phyloP scores from a whole-genome alignment of 2,329 filamentous ascomycete genomes.

The Diplodia seriata region DNA sequence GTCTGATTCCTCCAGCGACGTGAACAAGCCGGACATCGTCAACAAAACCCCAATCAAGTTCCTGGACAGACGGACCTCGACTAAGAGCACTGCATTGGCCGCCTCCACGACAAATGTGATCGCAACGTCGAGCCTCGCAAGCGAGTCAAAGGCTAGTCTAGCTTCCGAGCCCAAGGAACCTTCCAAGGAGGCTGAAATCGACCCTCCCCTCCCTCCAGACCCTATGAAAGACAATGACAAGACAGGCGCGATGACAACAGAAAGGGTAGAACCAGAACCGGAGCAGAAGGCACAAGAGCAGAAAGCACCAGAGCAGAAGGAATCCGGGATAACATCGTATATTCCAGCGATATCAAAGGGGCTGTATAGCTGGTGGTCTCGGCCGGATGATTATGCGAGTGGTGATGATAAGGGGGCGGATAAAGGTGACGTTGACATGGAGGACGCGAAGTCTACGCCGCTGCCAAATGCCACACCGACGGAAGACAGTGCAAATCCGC shows the following conservation, averaged over 20 bases:
- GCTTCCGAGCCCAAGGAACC: slow-evolving; percentile 36
- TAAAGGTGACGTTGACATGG: slow-evolving; percentile 36
- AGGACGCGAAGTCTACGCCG: slow-evolving; percentile 51
- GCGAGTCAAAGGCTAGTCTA: slow-evolving; percentile 35
- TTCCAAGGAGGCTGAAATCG: slow-evolving; percentile 37
- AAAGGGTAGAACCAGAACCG: slow-evolving; percentile 21
- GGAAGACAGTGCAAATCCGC: slow-evolving; percentile 41
- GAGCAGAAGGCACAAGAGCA: slow-evolving; percentile 35
- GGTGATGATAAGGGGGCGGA: slow-evolving; percentile 42
- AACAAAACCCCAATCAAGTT: slow-evolving; percentile 46
- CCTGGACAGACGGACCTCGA: slow-evolving; percentile 52
- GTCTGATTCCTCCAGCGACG: slow-evolving; percentile 47
- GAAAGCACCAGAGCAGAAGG: slow-evolving; percentile 33
- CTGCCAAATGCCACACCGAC: slow-evolving; percentile 49
- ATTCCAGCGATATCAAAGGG: slow-evolving; percentile 38
- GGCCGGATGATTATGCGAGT: slow-evolving; percentile 54
- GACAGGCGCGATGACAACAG: slow-evolving; percentile 2
- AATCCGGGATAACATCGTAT: slow-evolving; percentile 32
- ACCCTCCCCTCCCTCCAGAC: slow-evolving; percentile 55
- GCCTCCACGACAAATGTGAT: slow-evolving; percentile 56
- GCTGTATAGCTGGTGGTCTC: slow-evolving; percentile 60
- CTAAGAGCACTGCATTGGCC: slow-evolving; percentile 54
- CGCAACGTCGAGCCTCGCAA: slow-evolving; percentile 49
- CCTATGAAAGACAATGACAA: slow-evolving; percentile 37
- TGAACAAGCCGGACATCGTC: slow-evolving; percentile 38